Base-by-base conservation (phyloP, 345 rosid genomes). In the Lagerstroemia speciosa region DNA sequence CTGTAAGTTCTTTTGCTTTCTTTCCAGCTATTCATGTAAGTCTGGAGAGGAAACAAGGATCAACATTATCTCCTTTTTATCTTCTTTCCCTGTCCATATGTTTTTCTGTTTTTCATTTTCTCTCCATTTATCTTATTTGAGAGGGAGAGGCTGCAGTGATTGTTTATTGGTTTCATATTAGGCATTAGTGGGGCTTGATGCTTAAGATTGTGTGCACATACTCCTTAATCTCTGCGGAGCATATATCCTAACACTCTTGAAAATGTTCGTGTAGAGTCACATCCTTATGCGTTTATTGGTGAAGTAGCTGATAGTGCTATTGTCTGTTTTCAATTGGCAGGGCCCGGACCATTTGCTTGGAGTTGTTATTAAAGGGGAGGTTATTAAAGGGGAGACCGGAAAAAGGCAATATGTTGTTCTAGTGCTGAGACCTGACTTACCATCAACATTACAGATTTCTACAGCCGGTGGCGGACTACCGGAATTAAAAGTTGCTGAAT, bases 341-440 rank as follows among this genome's bases (percentile, higher is more conserved):
- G 89, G 66, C 46, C 86, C 82, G 76, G 96, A 89, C 73, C 91
- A 87, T 79, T 85, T 89, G 66, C 91, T 93, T 38, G 99, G 99
- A 79, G 95, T 85, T 62, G 83, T 91, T 64, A 74, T 93, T 75
- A 87, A 83, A 85, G 72, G 79, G 72, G 67, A 82, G 76, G 71
- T 88, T 66, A 74, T 93, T 75, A 87, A 83, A 85, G 72, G 79
- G 72, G 67, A 82, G 76, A 69, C 89, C 64, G 52, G 67, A 67
- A 73, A 81, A 74, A 87, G 80, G 67, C 95, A 86, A 73, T 81
- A 76, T 75, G 83, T 91, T 38, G 88, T 91, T 48, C 79, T 89
- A 72, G 82, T 91, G 78, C 87, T 93, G 75, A 88, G 81, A 80
- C 90, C 96, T 72, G 85, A 93, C 72, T 73, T 77, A 37, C 84